A percentile compares a stretch with the other conserved stretches of the same genome.
phyloP scores from a whole-genome alignment of 2,329 filamentous ascomycete genomes.

The Cladosporium sp. region DNA sequence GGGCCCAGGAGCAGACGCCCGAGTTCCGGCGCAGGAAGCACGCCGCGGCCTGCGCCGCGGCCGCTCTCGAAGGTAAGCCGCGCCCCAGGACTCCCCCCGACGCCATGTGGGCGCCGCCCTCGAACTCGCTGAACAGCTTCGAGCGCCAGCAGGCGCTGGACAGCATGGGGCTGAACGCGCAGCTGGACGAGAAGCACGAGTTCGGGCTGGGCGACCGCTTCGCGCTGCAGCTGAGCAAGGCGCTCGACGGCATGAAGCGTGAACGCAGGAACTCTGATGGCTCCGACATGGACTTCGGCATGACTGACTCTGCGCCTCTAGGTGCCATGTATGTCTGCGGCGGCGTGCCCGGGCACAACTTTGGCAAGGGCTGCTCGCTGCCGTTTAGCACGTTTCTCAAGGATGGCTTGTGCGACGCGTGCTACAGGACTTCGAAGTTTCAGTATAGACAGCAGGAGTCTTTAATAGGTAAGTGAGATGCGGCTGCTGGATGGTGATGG shows the following conservation, averaged over 20 bases:
- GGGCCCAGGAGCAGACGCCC: not conserved
- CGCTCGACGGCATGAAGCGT: not conserved
- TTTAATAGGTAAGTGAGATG: not conserved
- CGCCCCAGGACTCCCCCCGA: not conserved
- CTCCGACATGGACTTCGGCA: slow-evolving; percentile 1
- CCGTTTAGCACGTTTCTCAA: not conserved
- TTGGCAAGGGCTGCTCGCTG: not conserved
- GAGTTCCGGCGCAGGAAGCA: not conserved
- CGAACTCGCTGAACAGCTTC: not conserved
- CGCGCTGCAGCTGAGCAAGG: not conserved
- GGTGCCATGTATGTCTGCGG: not conserved
- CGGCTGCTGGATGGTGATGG: not conserved
- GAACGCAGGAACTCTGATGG: not conserved
- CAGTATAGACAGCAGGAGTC: too few relatives aligned
- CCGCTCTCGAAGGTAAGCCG: not conserved
- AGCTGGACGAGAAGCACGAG: not conserved
- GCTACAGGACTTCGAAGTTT: not conserved
- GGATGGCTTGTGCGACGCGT: not conserved
- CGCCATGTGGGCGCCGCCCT: not conserved
- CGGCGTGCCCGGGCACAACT: not conserved
- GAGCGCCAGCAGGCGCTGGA: not conserved
- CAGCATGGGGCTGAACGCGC: not conserved
- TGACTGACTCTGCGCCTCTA: not conserved
- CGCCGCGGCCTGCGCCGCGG: not conserved
- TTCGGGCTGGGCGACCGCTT: not conserved